Evolutionary conservation across 2,329 filamentous ascomycete species (phyloP).

Genomic region (Pleochaeta shiraiana): DNA sequence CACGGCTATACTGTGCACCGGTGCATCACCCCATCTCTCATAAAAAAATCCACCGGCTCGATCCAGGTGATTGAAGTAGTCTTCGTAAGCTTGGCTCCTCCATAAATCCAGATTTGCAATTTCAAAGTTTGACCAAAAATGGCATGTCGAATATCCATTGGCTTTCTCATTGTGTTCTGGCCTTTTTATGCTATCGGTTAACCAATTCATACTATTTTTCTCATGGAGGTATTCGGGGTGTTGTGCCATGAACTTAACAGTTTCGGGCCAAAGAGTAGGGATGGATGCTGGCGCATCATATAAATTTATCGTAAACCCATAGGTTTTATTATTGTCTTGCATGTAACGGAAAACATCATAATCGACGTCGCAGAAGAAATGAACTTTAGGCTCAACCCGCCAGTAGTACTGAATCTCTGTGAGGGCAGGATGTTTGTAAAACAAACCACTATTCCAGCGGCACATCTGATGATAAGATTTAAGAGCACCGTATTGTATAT

Average conservation of each 20-base stretch:
- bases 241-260: slow-evolving; percentile 67
- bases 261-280: slow-evolving; percentile 86
- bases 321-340: slow-evolving; percentile 96
- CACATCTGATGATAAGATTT: slow-evolving; percentile 98
- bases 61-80: slow-evolving; percentile 92
- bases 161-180: slow-evolving; percentile 63
- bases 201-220: slow-evolving; percentile 74
- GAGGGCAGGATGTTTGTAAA: slow-evolving; percentile 89
- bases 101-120: slow-evolving; percentile 88
- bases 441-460: slow-evolving; percentile 94
- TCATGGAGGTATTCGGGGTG: slow-evolving; percentile 62
- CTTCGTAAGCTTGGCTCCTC: slow-evolving; percentile 73
- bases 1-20: slow-evolving; percentile 88
- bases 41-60: slow-evolving; percentile 95
- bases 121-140: slow-evolving; percentile 99
- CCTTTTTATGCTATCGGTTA: slow-evolving; percentile 54
- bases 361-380: slow-evolving; percentile 98
- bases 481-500: slow-evolving; percentile 78
- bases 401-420: slow-evolving; percentile 78
- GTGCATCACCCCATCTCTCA: slow-evolving; percentile 94
- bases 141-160: slow-evolving; percentile 90
- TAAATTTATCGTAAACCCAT: slow-evolving; percentile 95
- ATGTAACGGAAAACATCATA: slow-evolving; percentile 98
- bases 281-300: slow-evolving; percentile 84
- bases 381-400: slow-evolving; percentile 95